These are phyloP conservation scores for Penicillium cosmopolitanum DNA, from an alignment of 495 filamentous ascomycete genomes.

Conservation along the genomic window DNA sequence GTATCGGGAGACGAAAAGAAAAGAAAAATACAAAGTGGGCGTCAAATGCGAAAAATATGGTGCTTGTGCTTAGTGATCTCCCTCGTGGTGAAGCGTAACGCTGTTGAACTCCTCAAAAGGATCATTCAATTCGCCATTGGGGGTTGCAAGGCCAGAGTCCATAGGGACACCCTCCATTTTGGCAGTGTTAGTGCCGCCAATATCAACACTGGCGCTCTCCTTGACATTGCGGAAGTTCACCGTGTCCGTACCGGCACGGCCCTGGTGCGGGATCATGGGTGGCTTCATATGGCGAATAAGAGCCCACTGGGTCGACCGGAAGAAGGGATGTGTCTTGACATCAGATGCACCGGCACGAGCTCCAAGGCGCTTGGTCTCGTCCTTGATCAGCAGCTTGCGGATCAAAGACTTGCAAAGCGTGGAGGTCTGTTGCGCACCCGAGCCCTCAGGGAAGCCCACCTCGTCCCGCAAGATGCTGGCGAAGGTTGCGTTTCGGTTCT, in stretches of 20 bases:
- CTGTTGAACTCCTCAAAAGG: conserved; percentile 99
- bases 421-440: conserved; percentile 80
- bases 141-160: conserved; percentile 82
- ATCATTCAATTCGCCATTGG: conserved; percentile 82
- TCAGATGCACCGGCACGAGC: conserved; percentile 95
- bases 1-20: conserved; percentile 20
- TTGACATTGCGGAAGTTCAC: conserved; percentile 98
- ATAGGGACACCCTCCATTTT: conserved; percentile 77
- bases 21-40: conserved; percentile 15
- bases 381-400: conserved; percentile 95
- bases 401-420: conserved; percentile 96
- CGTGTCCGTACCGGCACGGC: conserved; percentile 81
- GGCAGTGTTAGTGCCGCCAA: conserved; percentile 62
- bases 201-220: conserved; percentile 94
- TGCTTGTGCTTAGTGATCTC: conserved; percentile 54
- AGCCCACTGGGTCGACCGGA: conserved; percentile 94
- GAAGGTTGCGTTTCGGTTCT: conserved; percentile 97
- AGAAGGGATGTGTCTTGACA: conserved; percentile 96
- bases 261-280: conserved; percentile 95
- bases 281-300: conserved; percentile 97
- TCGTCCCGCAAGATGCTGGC: conserved; percentile 96
- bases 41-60: conserved; percentile 1
- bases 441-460: conserved; percentile 89
- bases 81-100: conserved; percentile 96
- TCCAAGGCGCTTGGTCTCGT: conserved; percentile 92